Evolutionary conservation across 2,329 filamentous ascomycete genomes (phyloP).

Genomic region (Didymella sp.): DNA sequence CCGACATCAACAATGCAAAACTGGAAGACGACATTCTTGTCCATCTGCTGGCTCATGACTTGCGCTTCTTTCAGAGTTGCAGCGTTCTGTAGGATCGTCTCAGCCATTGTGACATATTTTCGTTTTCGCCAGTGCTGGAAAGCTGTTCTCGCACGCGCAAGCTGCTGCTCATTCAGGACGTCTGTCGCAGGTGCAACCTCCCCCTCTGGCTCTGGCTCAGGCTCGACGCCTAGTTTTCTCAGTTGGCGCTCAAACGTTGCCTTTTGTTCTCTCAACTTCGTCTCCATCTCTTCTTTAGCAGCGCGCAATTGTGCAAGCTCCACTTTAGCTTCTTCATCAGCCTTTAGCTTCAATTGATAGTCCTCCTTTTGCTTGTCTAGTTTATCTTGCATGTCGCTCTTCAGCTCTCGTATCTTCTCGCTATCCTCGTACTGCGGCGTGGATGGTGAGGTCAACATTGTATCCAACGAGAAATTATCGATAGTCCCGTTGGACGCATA

Average conservation of each 20-base stretch:
- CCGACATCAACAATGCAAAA: constrained; percentile 91
- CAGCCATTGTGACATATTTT: constrained; percentile 92
- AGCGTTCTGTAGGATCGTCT: constrained; percentile 86
- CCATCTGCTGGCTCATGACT: constrained; percentile 95
- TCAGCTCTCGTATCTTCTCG: constrained; percentile 74
- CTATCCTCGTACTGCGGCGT: constrained; percentile 86
- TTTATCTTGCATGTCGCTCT: constrained; percentile 83
- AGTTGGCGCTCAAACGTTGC: constrained; percentile 85
- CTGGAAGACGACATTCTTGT: constrained; percentile 91
- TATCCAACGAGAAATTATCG: constrained; percentile 96
- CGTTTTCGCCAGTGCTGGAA: constrained; percentile 80
- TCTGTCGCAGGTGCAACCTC: constrained; percentile 57
- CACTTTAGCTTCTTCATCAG: constrained; percentile 74
- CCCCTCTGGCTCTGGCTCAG: constrained; percentile 56
- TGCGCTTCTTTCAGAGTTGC: constrained; percentile 92
- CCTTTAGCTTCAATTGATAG: constrained; percentile 78
- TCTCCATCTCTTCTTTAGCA: constrained; percentile 88
- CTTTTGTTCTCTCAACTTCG: constrained; percentile 81
- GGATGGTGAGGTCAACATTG: constrained; percentile 89
- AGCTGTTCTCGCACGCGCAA: constrained; percentile 70
- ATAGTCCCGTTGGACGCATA: constrained; percentile 94
- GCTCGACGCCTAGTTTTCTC: constrained; percentile 66
- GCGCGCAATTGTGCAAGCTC: constrained; percentile 81
- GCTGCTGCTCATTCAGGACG: constrained; percentile 64
- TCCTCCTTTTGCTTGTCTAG: constrained; percentile 85